Base-by-base conservation (phyloP, 129 eudicot species). In the Saposhnikovia divaricata region DNA sequence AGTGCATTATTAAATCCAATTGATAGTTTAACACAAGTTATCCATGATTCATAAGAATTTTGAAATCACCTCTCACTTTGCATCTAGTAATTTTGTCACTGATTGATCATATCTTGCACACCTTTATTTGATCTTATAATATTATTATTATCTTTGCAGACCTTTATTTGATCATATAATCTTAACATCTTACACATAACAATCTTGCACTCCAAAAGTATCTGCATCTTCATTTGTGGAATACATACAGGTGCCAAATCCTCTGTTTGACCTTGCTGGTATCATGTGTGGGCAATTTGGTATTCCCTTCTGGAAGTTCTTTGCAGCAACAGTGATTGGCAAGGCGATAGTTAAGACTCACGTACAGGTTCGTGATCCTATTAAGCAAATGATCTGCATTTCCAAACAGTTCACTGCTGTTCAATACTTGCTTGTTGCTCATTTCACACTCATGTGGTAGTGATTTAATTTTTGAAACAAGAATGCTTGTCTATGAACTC, bases 241-340 rank as follows among this genome's bases (percentile, higher is more conserved):
- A 15, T 47, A 34, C 73, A 76, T 89, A 51, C 78, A 93, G 96
- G 90, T 93, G 25, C 98, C 97, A 66, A 93, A 91, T 87, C 96
- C 98, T 78, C 84, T 93, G 55, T 93, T 91, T 85, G 98, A 91
- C 81, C 93, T 93, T 39, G 97, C 97, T 74, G 98, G 98, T 31
- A 91, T 93, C 55, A 93, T 93, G 98, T 93, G 98, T 80, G 98
- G 98, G 57, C 98, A 93, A 86, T 88, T 91, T 78, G 92, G 96
- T 77, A 88, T 93, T 77, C 97, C 98, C 13, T 93, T 93, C 77
- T 91, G 98, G 98, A 79, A 91, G 81, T 93, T 93, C 66, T 93
- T 93, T 75, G 61, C 89, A 9, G 93, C 98, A 81, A 93, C 98
- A 0, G 48, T 88, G 86, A 53, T 91, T 69, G 97, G 98, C 70